Base-by-base conservation (phyloP, 164 flowering plant species). In the Aristolochia californica region DNA sequence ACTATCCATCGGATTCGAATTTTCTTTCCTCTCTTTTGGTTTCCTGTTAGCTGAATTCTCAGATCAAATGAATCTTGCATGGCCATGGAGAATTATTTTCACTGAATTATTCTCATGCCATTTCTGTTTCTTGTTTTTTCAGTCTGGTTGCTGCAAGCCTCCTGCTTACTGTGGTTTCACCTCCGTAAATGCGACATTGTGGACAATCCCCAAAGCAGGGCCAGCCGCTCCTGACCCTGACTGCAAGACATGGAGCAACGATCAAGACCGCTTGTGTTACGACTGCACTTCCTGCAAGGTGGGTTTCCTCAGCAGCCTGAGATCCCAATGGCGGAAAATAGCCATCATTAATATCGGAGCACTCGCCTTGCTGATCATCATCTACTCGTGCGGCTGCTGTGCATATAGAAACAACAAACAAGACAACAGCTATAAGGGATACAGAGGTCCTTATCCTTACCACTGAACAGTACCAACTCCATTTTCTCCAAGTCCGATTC, bases 81-180 rank as follows among this genome's bases (percentile, higher is more conserved):
- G n/a, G n/a, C n/a, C n/a, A n/a, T n/a, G n/a, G n/a, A n/a, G n/a
- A n/a, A n/a, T n/a, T n/a, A n/a, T n/a, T n/a, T n/a, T n/a, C n/a
- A n/a, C n/a, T 13, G n/a, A 20, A 11, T 47, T 47, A 5, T 7
- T 47, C 15, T 47, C 17, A 13, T 5, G 12, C 5, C 15, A 5
- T 13, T 47, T 8, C 4, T 51, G 22, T 2, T 21, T 40, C 16
- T 17, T 23, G 43, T 10, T 57, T 21, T 17, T 18, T 59, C 78
- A 85, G 94, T 78, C 84, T 1, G 88, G 94, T 14, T 88, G 94
- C 68, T 88, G 97, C 77, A 84, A 72, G 74, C 97, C 94, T 20
- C 84, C 94, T 26, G 20, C 65, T 0, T 60, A 62, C 40, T 86
- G 94, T 57, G 68, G 66, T 0, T 78, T 74, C 55, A 43, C 51